phyloP scores from a whole-genome alignment of 805 yeast genomes.

The Hanseniaspora osmophila region DNA sequence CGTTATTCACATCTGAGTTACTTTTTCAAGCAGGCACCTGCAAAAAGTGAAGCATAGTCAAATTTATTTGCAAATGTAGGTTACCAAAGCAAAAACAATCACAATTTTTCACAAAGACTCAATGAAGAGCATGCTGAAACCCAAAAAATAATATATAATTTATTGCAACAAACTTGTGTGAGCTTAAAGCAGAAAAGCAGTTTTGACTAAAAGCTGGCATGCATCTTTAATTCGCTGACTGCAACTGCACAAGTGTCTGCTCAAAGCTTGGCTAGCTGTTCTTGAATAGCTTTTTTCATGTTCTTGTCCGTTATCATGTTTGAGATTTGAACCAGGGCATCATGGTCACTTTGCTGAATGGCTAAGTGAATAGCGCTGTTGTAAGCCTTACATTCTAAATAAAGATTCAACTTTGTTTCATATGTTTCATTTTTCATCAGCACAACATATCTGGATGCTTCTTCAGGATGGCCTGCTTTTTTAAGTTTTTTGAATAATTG shows the following conservation, averaged over 20 bases:
- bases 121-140: too few species aligned
- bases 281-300: conserved; percentile 6
- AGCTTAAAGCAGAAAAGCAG: too few species aligned
- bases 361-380: conserved; percentile 29
- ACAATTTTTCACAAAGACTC: too few species aligned
- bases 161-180: too few species aligned
- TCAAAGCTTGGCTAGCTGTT: background rate
- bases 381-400: conserved; percentile 36
- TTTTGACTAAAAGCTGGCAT: too few species aligned
- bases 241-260: background rate
- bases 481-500: conserved; percentile 45
- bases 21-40: too few species aligned
- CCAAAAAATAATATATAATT: too few species aligned
- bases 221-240: background rate
- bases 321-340: conserved; percentile 1
- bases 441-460: conserved; percentile 45
- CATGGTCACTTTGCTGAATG: conserved; percentile 15
- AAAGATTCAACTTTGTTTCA: conserved; percentile 36
- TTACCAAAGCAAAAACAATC: too few species aligned
- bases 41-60: too few species aligned
- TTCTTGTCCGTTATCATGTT: conserved; percentile 2
- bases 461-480: conserved; percentile 39
- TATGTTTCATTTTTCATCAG: conserved; percentile 33
- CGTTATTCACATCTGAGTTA: too few species aligned
- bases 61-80: too few species aligned